Percentiles rank a stretch among this genome's conserved stretches.
Evolutionary conservation across 2,329 filamentous ascomycete species (phyloP).

Genomic region (Setomelanomma holmii): DNA sequence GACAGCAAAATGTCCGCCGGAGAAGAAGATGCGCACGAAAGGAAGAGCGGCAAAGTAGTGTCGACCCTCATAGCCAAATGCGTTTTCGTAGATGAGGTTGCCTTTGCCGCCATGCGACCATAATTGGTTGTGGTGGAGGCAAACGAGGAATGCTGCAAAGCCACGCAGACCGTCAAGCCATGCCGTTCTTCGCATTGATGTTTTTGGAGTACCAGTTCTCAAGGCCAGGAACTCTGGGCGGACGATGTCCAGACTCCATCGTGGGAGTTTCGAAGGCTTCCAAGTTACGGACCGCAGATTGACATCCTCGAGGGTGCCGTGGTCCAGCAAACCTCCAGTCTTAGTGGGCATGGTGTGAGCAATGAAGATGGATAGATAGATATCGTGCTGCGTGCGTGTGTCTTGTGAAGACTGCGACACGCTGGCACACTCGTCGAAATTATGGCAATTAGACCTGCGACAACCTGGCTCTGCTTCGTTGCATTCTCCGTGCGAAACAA

Average conservation of each 20-base stretch:
- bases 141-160: conserved; percentile 71
- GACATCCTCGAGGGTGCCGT: conserved; percentile 32
- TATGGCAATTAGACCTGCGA: too few relatives aligned
- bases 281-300: conserved; percentile 30
- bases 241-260: conserved; percentile 40
- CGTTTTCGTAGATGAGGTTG: conserved; percentile 52
- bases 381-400: background rate
- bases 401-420: too few relatives aligned
- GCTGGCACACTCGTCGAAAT: too few relatives aligned
- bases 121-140: conserved; percentile 61
- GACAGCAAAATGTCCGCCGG: conserved; percentile 60
- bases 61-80: conserved; percentile 38
- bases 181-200: conserved; percentile 34
- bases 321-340: conserved; percentile 37
- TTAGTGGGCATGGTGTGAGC: conserved; percentile 35
- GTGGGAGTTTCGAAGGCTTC: conserved; percentile 33
- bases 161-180: conserved; percentile 69
- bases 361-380: background rate
- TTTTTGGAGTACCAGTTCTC: conserved; percentile 25
- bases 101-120: conserved; percentile 57
- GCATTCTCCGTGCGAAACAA: too few relatives aligned
- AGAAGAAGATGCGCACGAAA: conserved; percentile 58
- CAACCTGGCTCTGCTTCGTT: too few relatives aligned
- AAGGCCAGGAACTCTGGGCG: conserved; percentile 40
- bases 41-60: conserved; percentile 49